Percentiles rank a stretch among this genome's conserved stretches.
Evolutionary conservation across 306 rosid species (phyloP).

Genomic region (Cucurbita maxima): DNA sequence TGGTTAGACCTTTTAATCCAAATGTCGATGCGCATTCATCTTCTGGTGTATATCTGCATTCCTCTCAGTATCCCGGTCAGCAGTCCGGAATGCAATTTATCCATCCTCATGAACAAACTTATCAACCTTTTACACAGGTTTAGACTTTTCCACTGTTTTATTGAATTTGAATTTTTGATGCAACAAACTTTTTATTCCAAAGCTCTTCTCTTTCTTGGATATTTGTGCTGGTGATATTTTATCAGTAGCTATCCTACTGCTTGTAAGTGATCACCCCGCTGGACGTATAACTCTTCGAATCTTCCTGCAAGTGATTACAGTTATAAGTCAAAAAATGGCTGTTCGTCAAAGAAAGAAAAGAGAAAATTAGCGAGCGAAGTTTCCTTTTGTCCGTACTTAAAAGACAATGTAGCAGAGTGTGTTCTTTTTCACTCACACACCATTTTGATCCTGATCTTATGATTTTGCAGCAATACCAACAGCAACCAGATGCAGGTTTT

Average conservation of each 20-base stretch:
- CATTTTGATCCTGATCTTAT: background rate
- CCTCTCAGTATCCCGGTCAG: slow-evolving; percentile 82
- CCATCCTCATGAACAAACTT: slow-evolving; percentile 67
- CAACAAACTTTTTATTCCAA: background rate
- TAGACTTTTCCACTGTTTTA: background rate
- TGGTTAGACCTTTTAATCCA: slow-evolving; percentile 58
- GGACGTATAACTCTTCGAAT: background rate
- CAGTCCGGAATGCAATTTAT: slow-evolving; percentile 72
- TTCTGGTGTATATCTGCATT: slow-evolving; percentile 65
- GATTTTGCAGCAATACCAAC: slow-evolving; percentile 71
- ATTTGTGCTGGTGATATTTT: background rate
- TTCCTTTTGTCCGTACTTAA: background rate
- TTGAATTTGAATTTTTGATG: background rate
- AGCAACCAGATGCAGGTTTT: slow-evolving; percentile 77
- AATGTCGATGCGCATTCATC: slow-evolving; percentile 68
- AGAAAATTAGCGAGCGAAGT: background rate
- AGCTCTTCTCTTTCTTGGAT: background rate
- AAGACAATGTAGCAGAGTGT: background rate
- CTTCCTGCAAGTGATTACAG: background rate
- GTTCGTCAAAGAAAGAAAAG: background rate
- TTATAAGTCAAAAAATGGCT: background rate
- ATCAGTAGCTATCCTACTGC: background rate
- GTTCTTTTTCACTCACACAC: background rate
- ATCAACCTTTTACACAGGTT: slow-evolving; percentile 87
- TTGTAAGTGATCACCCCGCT: background rate